Conservation (phyloP, 257 asterid species). For the Anisodus acutangulus region DNA sequence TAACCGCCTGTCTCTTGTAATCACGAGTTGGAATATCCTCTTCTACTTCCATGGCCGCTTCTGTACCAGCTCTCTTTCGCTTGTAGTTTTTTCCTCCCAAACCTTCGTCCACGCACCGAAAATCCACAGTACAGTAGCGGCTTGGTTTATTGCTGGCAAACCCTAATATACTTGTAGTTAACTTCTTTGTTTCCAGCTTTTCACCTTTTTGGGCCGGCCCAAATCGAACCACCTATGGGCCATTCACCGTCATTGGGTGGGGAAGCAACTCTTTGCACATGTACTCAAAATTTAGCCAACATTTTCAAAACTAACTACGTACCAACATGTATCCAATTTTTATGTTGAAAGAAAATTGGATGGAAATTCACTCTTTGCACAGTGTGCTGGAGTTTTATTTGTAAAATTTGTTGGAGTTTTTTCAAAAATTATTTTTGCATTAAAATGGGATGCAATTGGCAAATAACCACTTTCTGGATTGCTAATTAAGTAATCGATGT, state of each 20-base stretch:
- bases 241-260: no score
- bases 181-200: no score
- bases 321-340: no score
- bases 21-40: conserved; percentile 30
- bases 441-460: no score
- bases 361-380: no score
- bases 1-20: conserved; percentile 68
- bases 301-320: no score
- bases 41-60: conserved; percentile 40
- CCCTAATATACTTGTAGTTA: not conserved
- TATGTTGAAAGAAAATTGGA: no score
- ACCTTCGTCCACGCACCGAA: conserved; percentile 82
- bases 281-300: not conserved
- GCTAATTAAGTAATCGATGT: no score
- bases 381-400: no score
- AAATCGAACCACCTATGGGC: not conserved
- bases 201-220: not conserved
- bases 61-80: conserved; percentile 62
- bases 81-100: conserved; percentile 92
- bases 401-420: no score
- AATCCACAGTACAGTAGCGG: conserved; percentile 66
- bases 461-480: no score
- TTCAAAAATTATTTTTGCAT: no score
- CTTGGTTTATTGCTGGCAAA: not conserved
- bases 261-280: not conserved